These are phyloP conservation scores for Tulasnella sp. DNA, from an alignment of 768 basidiomycete genomes.

Conservation along the genomic window DNA sequence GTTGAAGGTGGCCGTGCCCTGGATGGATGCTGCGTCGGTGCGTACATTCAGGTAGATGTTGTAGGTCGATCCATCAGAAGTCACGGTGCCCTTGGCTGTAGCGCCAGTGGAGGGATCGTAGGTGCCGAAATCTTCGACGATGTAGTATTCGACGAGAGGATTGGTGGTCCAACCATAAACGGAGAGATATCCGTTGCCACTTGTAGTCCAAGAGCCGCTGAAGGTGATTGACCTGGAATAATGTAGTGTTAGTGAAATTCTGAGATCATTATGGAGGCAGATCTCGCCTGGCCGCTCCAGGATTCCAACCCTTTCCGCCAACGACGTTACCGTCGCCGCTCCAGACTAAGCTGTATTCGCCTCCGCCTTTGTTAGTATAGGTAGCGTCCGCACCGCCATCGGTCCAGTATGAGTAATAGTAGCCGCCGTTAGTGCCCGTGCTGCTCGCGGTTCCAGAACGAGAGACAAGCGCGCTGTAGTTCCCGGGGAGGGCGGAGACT, in stretches of 20 bases:
- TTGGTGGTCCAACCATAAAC: conserved; percentile 13
- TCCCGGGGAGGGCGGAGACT: too few species aligned
- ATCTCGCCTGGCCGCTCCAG: conserved; percentile 26
- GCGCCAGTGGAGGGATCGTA: conserved; percentile 13
- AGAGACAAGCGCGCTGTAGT: neutral
- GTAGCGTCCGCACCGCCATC: conserved; percentile 26
- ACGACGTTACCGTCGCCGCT: conserved; percentile 30
- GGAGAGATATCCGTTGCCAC: neutral
- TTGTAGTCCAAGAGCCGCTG: neutral
- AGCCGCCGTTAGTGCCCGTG: conserved; percentile 29
- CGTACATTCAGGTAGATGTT: conserved; percentile 12
- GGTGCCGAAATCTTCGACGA: conserved; percentile 10
- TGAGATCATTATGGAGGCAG: too few species aligned
- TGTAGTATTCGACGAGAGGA: conserved; percentile 16
- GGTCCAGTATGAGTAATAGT: conserved; percentile 34
- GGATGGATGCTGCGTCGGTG: conserved; percentile 8
- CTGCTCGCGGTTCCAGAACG: conserved; percentile 20
- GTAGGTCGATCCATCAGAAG: conserved; percentile 11
- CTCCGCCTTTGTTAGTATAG: conserved; percentile 28
- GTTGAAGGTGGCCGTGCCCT: conserved; percentile 14
- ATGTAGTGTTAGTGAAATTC: too few species aligned
- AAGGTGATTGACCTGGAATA: neutral
- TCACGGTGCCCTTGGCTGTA: conserved; percentile 5
- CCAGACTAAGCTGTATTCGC: conserved; percentile 30
- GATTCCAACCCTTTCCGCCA: conserved; percentile 35